phyloP scores from a whole-genome alignment of 2,329 filamentous ascomycete genomes.

The Exophiala alcalophila region DNA sequence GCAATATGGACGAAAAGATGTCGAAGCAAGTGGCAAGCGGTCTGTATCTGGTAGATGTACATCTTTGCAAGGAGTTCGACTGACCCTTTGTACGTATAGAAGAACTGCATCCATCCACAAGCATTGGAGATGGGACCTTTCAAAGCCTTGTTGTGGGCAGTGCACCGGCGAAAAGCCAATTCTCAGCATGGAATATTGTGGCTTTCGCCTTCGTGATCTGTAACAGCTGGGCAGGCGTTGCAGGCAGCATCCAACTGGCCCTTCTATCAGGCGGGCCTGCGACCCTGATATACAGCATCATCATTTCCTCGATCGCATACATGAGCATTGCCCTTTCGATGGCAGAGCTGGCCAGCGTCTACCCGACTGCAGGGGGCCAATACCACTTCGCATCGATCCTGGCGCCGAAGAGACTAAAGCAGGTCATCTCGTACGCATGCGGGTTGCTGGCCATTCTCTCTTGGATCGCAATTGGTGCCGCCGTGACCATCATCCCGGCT shows the following conservation, averaged over 20 bases:
- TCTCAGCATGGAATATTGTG: slow-evolving; percentile 8
- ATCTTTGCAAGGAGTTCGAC: background rate
- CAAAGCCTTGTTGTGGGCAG: slow-evolving; percentile 1
- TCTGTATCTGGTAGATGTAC: background rate
- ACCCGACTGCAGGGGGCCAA: slow-evolving; percentile 34
- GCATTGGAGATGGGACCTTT: slow-evolving; percentile 6
- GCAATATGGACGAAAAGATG: slow-evolving; percentile 1
- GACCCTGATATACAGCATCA: slow-evolving; percentile 13
- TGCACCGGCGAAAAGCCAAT: slow-evolving; percentile 4
- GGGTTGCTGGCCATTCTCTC: slow-evolving; percentile 30
- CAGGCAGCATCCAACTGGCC: slow-evolving; percentile 27
- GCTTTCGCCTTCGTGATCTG: slow-evolving; percentile 27
- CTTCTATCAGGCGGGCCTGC: slow-evolving; percentile 18
- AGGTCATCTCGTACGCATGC: slow-evolving; percentile 25
- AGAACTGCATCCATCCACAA: background rate
- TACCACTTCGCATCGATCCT: slow-evolving; percentile 35
- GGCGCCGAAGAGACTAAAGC: slow-evolving; percentile 24
- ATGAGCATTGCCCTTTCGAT: slow-evolving; percentile 24
- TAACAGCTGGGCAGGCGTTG: slow-evolving; percentile 31
- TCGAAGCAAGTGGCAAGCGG: background rate
- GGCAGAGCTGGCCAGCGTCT: slow-evolving; percentile 34
- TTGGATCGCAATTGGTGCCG: slow-evolving; percentile 31
- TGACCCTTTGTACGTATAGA: background rate
- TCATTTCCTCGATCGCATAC: slow-evolving; percentile 13
- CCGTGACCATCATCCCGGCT: slow-evolving; percentile 31